Evolutionary conservation across 345 rosid genomes (phyloP).

Genomic region (Sonneratia alba): DNA sequence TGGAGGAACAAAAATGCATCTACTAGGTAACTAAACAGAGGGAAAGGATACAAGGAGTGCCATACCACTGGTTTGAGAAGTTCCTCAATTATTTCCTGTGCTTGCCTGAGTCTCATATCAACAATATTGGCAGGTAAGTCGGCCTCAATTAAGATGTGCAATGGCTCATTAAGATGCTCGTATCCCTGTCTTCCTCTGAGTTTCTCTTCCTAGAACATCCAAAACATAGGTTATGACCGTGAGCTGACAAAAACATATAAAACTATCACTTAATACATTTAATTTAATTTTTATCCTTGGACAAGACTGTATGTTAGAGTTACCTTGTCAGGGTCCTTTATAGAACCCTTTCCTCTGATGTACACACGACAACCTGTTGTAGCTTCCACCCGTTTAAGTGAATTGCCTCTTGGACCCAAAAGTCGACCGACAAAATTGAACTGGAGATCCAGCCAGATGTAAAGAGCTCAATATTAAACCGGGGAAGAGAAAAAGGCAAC

Average conservation of each 20-base stretch:
- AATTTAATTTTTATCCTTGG: too few species aligned
- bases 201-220: slow-evolving; percentile 28
- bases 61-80: slow-evolving; percentile 88
- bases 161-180: slow-evolving; percentile 42
- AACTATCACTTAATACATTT: too few species aligned
- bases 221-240: background rate
- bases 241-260: background rate
- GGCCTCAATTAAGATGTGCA: slow-evolving; percentile 40
- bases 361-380: slow-evolving; percentile 94
- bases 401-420: slow-evolving; percentile 97
- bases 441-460: slow-evolving; percentile 22
- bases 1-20: background rate
- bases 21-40: background rate
- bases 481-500: background rate
- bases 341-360: slow-evolving; percentile 98
- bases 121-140: slow-evolving; percentile 40
- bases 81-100: slow-evolving; percentile 30
- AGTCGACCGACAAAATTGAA: slow-evolving; percentile 98
- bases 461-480: background rate
- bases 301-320: background rate
- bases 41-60: slow-evolving; percentile 9
- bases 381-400: slow-evolving; percentile 93
- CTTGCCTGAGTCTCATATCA: slow-evolving; percentile 38
- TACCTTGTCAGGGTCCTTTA: slow-evolving; percentile 96
- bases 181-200: slow-evolving; percentile 42